These are phyloP conservation scores for Bocquillonia castaneifolia DNA, from an alignment of 441 rosid genomes.

Conservation along the genomic window DNA sequence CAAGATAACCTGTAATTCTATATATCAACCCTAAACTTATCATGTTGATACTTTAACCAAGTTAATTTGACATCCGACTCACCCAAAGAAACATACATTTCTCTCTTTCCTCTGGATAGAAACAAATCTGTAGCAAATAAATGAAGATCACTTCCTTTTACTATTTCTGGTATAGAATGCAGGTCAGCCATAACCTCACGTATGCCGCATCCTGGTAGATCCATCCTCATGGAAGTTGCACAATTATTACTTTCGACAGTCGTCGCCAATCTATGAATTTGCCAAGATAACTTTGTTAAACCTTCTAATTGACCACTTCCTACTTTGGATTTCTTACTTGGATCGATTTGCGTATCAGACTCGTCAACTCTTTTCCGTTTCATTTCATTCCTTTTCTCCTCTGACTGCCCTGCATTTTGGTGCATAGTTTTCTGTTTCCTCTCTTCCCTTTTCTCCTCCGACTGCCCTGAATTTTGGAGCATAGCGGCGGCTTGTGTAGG, in stretches of 20 bases:
- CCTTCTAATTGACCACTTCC: conserved; percentile 5
- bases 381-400: neutral
- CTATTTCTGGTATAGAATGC: conserved; percentile 14
- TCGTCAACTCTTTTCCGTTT: conserved; percentile 12
- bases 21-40: neutral
- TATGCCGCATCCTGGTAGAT: conserved; percentile 14
- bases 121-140: conserved; percentile 16
- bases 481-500: neutral
- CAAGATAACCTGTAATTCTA: too few relatives aligned
- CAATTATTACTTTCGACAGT: conserved; percentile 14
- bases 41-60: conserved; percentile 14
- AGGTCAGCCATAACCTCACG: conserved; percentile 14
- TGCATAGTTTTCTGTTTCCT: neutral
- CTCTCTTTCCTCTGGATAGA: conserved; percentile 12
- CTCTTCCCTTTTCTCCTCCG: too few relatives aligned
- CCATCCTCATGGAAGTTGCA: conserved; percentile 18
- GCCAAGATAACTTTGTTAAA: neutral
- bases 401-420: neutral
- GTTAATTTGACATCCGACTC: conserved; percentile 5
- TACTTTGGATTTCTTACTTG: neutral
- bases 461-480: too few relatives aligned
- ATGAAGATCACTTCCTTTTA: conserved; percentile 17
- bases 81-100: conserved; percentile 1
- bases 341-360: neutral
- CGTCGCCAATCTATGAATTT: conserved; percentile 4